These are phyloP conservation scores for Ogataea kodamae DNA, from an alignment of 805 yeast genomes.

Conservation along the genomic window DNA sequence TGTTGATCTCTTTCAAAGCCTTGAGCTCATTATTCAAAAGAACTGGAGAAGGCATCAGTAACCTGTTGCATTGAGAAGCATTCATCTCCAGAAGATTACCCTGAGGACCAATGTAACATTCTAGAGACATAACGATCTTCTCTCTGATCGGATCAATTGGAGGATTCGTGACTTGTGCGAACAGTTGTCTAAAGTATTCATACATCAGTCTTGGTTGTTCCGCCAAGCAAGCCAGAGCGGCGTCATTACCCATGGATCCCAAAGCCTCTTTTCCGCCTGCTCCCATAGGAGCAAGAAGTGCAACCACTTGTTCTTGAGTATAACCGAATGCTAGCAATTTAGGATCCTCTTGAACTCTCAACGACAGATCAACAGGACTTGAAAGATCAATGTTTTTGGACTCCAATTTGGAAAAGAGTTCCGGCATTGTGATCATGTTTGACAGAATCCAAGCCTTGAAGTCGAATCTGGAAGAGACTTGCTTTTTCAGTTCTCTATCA, in stretches of 20 bases:
- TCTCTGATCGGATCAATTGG: constrained; percentile 98
- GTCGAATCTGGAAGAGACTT: constrained; percentile 79
- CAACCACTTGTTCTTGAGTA: constrained; percentile 86
- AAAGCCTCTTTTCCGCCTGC: constrained; percentile 86
- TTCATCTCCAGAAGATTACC: constrained; percentile 93
- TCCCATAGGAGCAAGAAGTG: constrained; percentile 92
- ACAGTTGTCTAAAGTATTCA: constrained; percentile 92
- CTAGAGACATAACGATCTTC: constrained; percentile 93
- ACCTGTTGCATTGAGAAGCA: constrained; percentile 86
- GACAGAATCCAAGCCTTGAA: constrained; percentile 92
- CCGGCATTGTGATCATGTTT: constrained; percentile 79
- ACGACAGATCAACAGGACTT: constrained; percentile 28
- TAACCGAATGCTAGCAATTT: constrained; percentile 84
- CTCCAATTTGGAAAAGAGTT: constrained; percentile 59
- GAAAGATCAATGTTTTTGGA: constrained; percentile 33
- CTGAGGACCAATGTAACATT: constrained; percentile 98
- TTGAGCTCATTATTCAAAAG: constrained; percentile 67
- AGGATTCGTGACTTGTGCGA: constrained; percentile 98
- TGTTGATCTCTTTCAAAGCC: constrained; percentile 69
- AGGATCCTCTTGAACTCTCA: constrained; percentile 74
- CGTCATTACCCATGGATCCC: constrained; percentile 98
- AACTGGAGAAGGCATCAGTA: constrained; percentile 79
- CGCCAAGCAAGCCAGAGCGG: constrained; percentile 90
- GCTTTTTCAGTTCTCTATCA: constrained; percentile 79
- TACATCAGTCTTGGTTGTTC: constrained; percentile 87